Percentiles rank a stretch among this genome's conserved stretches.
phyloP scores from a whole-genome alignment of 345 rosid genomes.

The Brassica cretica region DNA sequence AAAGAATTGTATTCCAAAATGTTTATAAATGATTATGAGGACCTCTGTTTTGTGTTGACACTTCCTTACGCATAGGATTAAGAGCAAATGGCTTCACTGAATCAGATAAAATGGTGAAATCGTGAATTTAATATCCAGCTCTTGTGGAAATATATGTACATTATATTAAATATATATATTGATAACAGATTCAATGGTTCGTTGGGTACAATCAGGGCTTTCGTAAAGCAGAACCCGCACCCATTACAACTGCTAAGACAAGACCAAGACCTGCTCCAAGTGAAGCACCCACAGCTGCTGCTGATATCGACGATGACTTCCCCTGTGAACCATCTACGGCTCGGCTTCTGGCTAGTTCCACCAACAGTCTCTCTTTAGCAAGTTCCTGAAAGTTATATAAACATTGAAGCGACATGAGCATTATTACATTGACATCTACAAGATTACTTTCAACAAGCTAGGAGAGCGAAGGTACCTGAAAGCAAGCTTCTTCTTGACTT shows the following conservation, averaged over 20 bases:
- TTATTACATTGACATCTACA: background rate
- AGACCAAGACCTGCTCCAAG: conserved; percentile 95
- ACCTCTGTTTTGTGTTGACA: too few species aligned
- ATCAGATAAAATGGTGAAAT: conserved; percentile 1
- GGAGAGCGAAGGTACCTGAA: conserved; percentile 57
- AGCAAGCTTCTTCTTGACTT: conserved; percentile 77
- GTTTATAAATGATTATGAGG: background rate
- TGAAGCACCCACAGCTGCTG: conserved; percentile 94
- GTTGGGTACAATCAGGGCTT: conserved; percentile 25
- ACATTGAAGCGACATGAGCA: background rate
- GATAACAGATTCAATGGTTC: conserved; percentile 50
- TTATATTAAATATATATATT: conserved; percentile 33
- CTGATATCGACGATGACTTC: conserved; percentile 65
- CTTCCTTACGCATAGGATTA: too few species aligned
- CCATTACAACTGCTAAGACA: conserved; percentile 49
- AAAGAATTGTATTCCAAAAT: background rate
- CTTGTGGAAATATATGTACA: conserved; percentile 27
- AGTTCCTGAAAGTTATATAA: conserved; percentile 56
- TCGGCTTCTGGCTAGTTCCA: conserved; percentile 56
- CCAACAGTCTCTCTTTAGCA: conserved; percentile 61
- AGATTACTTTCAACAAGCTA: background rate
- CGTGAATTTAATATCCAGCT: background rate
- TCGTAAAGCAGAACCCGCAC: background rate
- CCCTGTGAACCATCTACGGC: conserved; percentile 47
- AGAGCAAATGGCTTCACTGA: too few species aligned